Base-by-base conservation (phyloP, 192 early-diverging fungal species). In the Phlyctochytrium planicorne region DNA sequence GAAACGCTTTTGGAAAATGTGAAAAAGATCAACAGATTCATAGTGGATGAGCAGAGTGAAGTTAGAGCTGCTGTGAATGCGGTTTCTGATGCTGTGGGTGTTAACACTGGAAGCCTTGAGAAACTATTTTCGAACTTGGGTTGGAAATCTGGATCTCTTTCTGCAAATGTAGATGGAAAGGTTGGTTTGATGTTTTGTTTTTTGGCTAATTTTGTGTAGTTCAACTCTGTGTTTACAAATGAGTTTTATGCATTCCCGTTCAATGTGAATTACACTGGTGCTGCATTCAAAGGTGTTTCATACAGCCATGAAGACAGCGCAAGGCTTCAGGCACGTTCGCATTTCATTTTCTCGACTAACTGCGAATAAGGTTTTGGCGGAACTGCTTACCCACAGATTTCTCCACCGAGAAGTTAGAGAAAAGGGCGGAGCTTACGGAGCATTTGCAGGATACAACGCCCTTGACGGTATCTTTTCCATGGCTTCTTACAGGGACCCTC, bases 381-480 rank as follows among this genome's bases (percentile, higher is more conserved):
- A 91, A 10, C 78, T 96, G 30, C 83, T 97, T 81, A 94, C 91
- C 20, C 83, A 87, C 66, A 81, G 91, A 67, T 95, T 83, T 75
- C 75, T 98, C n/a, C 96, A 98, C 76, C 91, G 93, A 52, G 96
- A 98, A 78, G 91, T 98, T 56, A 89, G 96, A 69, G 96, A 98
- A 70, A 94, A 92, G 82, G 93, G 93, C 71, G 96, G 96, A 30
- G 96, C 96, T 1, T 98, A 98, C 75, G 94, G 95, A 29, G 96
- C 91, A n/a, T 94, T 94, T 12, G 87, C 93, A 0, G 63, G 70
- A 0, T 94, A 90, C 75, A 80, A 84, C n/a, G 75, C 88, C 0
- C 68, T 87, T 0, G 88, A 88, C 23, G 95, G 94, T 16, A 62
- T 93, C 14, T 90, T 97, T 66, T 89, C 89, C 1, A 91, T 97